A percentile compares a stretch with the other conserved stretches of the same genome.
phyloP scores from a whole-genome alignment of 352 stramenopile genomes.

The Pythium folliculosum region DNA sequence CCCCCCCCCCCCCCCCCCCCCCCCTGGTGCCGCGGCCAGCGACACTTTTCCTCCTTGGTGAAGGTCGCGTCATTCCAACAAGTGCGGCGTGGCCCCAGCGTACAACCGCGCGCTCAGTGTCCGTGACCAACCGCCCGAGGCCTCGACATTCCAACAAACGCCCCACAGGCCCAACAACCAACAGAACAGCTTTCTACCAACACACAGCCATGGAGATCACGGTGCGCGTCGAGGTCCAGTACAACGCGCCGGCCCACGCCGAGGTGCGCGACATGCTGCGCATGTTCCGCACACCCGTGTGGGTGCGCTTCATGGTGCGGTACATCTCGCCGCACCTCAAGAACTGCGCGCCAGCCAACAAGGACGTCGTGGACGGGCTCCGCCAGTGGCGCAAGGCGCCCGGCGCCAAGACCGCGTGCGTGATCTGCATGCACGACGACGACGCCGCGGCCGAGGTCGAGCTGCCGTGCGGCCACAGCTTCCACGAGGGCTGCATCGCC shows the following conservation, averaged over 20 bases:
- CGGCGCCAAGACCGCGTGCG: conserved; percentile 50
- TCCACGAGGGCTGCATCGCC: conserved; percentile 92
- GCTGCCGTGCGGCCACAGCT: conserved; percentile 92
- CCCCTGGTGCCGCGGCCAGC: no score
- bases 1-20: no score
- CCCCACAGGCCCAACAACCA: background rate
- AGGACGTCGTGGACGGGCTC: conserved; percentile 65
- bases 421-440: conserved; percentile 93
- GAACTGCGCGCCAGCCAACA: conserved; percentile 74
- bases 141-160: no score
- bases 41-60: background rate
- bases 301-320: conserved; percentile 85
- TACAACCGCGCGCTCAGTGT: background rate
- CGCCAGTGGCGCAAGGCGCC: conserved; percentile 20
- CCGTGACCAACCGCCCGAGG: background rate
- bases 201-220: conserved; percentile 66
- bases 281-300: conserved; percentile 81
- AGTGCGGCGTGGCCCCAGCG: background rate
- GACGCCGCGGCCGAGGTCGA: conserved; percentile 35
- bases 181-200: background rate
- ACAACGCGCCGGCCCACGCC: conserved; percentile 63
- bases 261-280: conserved; percentile 73
- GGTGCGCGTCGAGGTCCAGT: conserved; percentile 79
- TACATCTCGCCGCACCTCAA: conserved; percentile 86
- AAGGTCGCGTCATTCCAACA: background rate